phyloP scores from a whole-genome alignment of 2,329 filamentous ascomycete species.

The Sporothrix variecibatus region DNA sequence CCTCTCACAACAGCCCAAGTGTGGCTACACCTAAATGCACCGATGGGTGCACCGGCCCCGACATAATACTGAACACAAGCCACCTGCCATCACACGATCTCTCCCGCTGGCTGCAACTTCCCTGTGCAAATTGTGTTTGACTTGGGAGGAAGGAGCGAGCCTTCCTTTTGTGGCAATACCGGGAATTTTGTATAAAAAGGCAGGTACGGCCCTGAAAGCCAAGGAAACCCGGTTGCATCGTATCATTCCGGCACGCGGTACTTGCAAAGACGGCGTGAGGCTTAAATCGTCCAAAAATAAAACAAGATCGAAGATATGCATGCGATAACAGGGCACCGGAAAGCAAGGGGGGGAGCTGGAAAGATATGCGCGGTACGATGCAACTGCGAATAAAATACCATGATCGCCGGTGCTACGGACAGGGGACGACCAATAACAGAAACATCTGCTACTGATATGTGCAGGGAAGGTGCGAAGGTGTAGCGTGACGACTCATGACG shows the following conservation, averaged over 20 bases:
- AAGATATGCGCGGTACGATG: background rate
- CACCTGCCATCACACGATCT: conserved; percentile 2
- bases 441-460: background rate
- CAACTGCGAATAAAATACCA: background rate
- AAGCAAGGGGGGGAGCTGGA: background rate
- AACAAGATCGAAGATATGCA: background rate
- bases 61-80: conserved; percentile 1
- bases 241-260: background rate
- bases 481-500: conserved; percentile 6
- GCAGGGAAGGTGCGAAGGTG: conserved; percentile 7
- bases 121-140: background rate
- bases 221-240: background rate
- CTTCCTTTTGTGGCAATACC: background rate
- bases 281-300: background rate
- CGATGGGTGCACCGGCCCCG: conserved; percentile 1
- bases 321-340: background rate
- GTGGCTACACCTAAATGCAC: conserved; percentile 8
- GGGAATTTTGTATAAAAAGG: background rate
- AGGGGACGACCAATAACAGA: background rate
- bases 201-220: background rate
- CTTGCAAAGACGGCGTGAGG: background rate
- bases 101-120: background rate
- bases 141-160: background rate
- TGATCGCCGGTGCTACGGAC: background rate
- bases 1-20: background rate